Evolutionary conservation across 148 eudicot genomes (phyloP).

Genomic region (Persicaria maculosa): DNA sequence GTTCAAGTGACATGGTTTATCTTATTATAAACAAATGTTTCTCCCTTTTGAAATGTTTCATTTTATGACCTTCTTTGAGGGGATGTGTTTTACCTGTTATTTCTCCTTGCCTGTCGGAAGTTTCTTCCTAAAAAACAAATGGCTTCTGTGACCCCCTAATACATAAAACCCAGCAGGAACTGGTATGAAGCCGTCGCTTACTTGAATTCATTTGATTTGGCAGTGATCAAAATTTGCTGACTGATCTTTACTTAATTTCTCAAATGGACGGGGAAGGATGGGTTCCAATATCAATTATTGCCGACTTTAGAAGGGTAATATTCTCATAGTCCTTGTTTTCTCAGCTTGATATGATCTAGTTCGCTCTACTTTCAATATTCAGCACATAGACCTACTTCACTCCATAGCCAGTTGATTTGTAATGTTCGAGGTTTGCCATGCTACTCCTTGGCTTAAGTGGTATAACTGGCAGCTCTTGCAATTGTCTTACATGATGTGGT

Average conservation of each 20-base stretch:
- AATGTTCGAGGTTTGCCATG: not conserved
- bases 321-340: not conserved
- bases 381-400: conserved; percentile 4
- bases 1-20: not conserved
- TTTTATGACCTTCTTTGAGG: not conserved
- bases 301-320: conserved; percentile 84
- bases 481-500: conserved; percentile 10
- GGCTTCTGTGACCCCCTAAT: not conserved
- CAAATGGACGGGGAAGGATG: conserved; percentile 89
- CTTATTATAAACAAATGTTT: not conserved
- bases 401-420: not conserved
- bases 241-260: conserved; percentile 66
- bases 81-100: not conserved
- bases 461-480: not conserved
- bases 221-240: conserved; percentile 88
- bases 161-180: not conserved
- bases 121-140: not conserved
- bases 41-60: not conserved
- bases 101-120: not conserved
- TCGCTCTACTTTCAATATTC: not conserved
- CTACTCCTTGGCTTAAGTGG: conserved; percentile 1
- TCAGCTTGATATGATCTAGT: conserved; percentile 9
- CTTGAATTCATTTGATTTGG: conserved; percentile 21
- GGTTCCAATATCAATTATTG: conserved; percentile 71
- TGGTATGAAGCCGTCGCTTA: not conserved